Conservation (phyloP, 129 eudicot genomes). For the Smallanthus sonchifolius region DNA sequence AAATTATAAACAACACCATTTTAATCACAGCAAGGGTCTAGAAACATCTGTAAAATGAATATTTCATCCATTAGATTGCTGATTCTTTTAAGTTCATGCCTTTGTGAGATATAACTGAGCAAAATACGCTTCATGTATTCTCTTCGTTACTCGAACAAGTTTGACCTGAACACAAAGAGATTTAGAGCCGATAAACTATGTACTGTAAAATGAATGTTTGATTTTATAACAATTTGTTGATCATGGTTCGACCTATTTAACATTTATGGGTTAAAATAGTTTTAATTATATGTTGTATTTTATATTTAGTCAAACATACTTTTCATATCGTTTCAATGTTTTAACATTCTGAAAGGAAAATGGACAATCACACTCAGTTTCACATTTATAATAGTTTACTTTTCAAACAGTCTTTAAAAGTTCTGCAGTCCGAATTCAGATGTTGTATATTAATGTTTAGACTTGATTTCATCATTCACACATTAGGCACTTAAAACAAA, state of each 20-base stretch:
- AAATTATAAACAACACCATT: conserved; percentile 20
- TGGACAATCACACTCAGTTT: background rate
- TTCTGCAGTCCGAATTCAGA: background rate
- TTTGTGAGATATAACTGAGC: conserved; percentile 75
- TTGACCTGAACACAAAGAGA: conserved; percentile 51
- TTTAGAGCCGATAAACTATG: background rate
- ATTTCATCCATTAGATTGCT: background rate
- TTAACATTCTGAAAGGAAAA: background rate
- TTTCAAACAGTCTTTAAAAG: background rate
- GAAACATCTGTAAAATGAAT: background rate
- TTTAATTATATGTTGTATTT: background rate
- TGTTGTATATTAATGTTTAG: background rate
- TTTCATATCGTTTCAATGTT: background rate
- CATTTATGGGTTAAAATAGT: background rate
- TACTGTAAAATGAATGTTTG: background rate
- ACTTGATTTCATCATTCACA: background rate
- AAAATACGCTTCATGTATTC: conserved; percentile 81
- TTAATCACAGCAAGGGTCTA: background rate
- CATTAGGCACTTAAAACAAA: background rate
- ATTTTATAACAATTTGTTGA: background rate
- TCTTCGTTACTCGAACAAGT: conserved; percentile 88
- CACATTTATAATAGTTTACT: background rate
- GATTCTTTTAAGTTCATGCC: conserved; percentile 33
- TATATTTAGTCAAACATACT: background rate
- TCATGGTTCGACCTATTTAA: background rate